These are phyloP conservation scores for Naganishia vishniacii DNA, from an alignment of 768 basidiomycete genomes.

Conservation along the genomic window DNA sequence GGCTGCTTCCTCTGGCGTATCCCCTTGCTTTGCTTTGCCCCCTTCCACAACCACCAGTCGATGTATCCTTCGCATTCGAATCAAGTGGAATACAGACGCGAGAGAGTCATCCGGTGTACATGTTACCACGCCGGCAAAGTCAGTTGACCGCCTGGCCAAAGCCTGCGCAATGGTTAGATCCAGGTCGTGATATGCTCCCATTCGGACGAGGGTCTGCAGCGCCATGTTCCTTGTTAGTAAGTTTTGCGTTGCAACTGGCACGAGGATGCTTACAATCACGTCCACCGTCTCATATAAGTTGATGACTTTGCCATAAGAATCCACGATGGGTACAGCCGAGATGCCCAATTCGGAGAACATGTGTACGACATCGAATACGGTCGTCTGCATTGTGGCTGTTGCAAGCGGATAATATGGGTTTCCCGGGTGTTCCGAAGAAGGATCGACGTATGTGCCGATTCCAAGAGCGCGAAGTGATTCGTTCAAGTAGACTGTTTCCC, in stretches of 20 bases:
- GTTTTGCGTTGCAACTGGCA: neutral
- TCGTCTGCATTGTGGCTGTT: slow-evolving; percentile 81
- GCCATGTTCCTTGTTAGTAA: neutral
- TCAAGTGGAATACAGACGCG: slow-evolving; percentile 78
- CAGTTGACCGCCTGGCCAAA: slow-evolving; percentile 79
- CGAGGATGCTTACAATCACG: slow-evolving; percentile 68
- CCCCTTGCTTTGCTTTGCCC: slow-evolving; percentile 29
- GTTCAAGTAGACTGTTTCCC: slow-evolving; percentile 73
- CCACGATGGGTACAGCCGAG: slow-evolving; percentile 92
- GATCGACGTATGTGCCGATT: slow-evolving; percentile 80
- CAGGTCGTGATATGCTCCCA: slow-evolving; percentile 91
- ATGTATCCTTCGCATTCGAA: slow-evolving; percentile 89
- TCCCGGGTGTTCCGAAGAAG: slow-evolving; percentile 35
- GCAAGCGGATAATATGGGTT: slow-evolving; percentile 84
- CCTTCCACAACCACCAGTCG: slow-evolving; percentile 84
- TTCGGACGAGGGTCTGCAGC: slow-evolving; percentile 78
- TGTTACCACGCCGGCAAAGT: slow-evolving; percentile 94
- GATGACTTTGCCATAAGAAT: slow-evolving; percentile 78
- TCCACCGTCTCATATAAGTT: slow-evolving; percentile 98
- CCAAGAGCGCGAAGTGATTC: slow-evolving; percentile 74
- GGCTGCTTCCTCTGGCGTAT: slow-evolving; percentile 33
- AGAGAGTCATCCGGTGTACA: slow-evolving; percentile 89
- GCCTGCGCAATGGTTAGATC: slow-evolving; percentile 91
- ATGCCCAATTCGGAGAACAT: slow-evolving; percentile 95
- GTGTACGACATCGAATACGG: slow-evolving; percentile 96